Evolutionary conservation across 106 monocot species (phyloP).

Genomic region (Allium fistulosum): DNA sequence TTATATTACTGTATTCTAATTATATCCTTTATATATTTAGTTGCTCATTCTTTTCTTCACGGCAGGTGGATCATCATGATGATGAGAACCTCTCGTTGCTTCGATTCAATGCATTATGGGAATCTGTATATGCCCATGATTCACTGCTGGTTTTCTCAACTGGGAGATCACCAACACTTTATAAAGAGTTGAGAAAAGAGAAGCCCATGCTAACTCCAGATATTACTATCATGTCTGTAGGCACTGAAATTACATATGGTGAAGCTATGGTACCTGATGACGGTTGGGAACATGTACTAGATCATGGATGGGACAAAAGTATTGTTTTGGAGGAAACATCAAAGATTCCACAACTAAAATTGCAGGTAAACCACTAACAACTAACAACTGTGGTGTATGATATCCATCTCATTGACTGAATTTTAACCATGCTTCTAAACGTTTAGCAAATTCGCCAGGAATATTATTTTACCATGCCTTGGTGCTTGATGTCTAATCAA

Average conservation of each 20-base stretch:
- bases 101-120: slow-evolving; percentile 72
- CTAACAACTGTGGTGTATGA: too few species aligned
- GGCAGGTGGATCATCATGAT: slow-evolving; percentile 73
- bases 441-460: too few species aligned
- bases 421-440: too few species aligned
- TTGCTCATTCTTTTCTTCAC: not conserved
- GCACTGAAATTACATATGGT: slow-evolving; percentile 67
- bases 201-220: slow-evolving; percentile 67
- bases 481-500: too few species aligned
- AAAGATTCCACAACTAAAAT: slow-evolving; percentile 39
- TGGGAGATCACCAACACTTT: slow-evolving; percentile 52
- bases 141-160: slow-evolving; percentile 69
- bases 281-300: slow-evolving; percentile 44
- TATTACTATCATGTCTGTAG: slow-evolving; percentile 69
- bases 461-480: too few species aligned
- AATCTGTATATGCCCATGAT: slow-evolving; percentile 41
- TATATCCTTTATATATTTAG: not conserved
- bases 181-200: slow-evolving; percentile 41
- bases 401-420: too few species aligned
- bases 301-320: slow-evolving; percentile 49
- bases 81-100: slow-evolving; percentile 54
- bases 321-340: slow-evolving; percentile 61
- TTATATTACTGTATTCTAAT: not conserved
- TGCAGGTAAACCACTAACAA: slow-evolving; percentile 25
- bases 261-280: slow-evolving; percentile 58